Evolutionary conservation across 2,329 filamentous ascomycete species (phyloP), one percentile per base, ranked within the genome.

Genomic region (Drechslerella coelobrocha): DNA sequence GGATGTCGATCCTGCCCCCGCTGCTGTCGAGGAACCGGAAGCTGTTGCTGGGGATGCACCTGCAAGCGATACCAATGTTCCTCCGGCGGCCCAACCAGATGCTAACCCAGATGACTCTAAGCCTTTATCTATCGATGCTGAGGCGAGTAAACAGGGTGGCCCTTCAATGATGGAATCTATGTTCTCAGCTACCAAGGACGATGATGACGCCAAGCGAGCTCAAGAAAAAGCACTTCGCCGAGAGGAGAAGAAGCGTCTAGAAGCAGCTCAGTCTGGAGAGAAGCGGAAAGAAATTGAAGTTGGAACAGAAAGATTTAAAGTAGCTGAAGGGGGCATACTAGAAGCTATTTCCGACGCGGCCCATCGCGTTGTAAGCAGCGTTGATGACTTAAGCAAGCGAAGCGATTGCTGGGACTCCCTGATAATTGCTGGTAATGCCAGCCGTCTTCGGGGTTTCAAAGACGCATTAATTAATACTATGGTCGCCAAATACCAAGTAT

Each of bases 341-440:
- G 91, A 96, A 77, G 87, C 87, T 61, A 91, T 99, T 73, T 90
- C 90, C 23, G 88, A 89, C 60, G 87, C 90, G 39, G 89, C 97
- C 73, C 92, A 96, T 79, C 86, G 88, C 65, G 88, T 91, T 0
- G 87, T 97, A 56, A 88, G 92, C 75, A 86, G 87, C 34, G 90
- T 96, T 23, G 88, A 91, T 48, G 92, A 96, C 73, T 86, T 91
- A 74, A 88, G 89, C 76, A 92, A 92, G 82, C 87, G 94, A 47
- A 88, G 90, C 34, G 84, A 89, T 34, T 88, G 95, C 73, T 99
- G 94, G 94, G 93, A 97, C 76, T 90, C 89, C 71, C 80, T 99
- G 56, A 88, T 96, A 74, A 89, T 99, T 61, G 89, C 96, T 56
- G 94, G 94, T 75, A 96, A 96, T 76, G 94, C 94, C 63, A 87